phyloP scores from a whole-genome alignment of 2,329 filamentous ascomycete genomes.

The Fusarium compactum region DNA sequence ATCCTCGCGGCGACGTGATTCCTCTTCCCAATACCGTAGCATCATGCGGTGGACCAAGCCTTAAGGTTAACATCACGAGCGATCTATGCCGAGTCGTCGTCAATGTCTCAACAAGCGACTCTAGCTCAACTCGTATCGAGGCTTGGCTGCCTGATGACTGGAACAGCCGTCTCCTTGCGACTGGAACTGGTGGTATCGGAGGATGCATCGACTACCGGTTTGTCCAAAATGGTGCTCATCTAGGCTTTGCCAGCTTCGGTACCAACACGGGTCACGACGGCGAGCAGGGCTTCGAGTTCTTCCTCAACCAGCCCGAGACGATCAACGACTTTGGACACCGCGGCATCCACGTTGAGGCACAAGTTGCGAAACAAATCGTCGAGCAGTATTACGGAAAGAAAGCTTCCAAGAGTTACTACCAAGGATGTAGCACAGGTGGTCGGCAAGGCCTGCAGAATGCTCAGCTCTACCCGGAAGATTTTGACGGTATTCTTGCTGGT shows the following conservation, averaged over 20 bases:
- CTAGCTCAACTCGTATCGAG: constrained; percentile 3
- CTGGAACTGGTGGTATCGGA: constrained; percentile 13
- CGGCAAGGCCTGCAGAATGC: constrained; percentile 14
- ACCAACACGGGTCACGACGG: constrained; percentile 9
- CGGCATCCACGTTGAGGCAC: constrained; percentile 4
- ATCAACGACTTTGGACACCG: constrained; percentile 21
- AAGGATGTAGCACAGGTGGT: constrained; percentile 13
- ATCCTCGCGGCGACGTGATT: not conserved
- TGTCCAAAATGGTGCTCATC: constrained; percentile 3
- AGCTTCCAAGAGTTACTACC: not conserved
- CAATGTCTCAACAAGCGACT: constrained; percentile 1
- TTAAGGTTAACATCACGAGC: not conserved
- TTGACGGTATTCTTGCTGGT: constrained; percentile 15
- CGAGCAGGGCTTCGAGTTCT: constrained; percentile 10
- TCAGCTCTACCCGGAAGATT: constrained; percentile 10
- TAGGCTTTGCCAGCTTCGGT: constrained; percentile 8
- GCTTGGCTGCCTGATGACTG: constrained; percentile 10
- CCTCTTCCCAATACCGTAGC: constrained; percentile 4
- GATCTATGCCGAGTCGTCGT: constrained; percentile 11
- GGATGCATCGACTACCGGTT: constrained; percentile 4
- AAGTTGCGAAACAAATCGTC: constrained; percentile 5
- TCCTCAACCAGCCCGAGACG: not conserved
- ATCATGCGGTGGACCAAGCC: not conserved
- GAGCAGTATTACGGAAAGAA: constrained; percentile 5
- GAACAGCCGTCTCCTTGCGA: constrained; percentile 10